Evolutionary conservation across 2,329 filamentous ascomycete species (phyloP).

Genomic region (Fusarium buharicum): DNA sequence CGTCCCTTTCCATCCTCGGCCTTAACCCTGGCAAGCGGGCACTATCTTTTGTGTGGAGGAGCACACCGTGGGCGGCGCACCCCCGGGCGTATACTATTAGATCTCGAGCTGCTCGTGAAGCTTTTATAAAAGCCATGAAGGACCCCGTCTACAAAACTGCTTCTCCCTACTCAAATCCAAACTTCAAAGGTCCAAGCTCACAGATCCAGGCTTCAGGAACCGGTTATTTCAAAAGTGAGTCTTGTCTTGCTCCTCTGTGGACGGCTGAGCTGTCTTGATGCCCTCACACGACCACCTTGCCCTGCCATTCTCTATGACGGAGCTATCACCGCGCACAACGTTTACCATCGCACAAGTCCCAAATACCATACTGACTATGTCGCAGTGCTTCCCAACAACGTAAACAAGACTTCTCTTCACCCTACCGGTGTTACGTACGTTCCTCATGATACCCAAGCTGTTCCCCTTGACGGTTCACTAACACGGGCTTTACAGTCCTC

Average conservation of each 20-base stretch:
- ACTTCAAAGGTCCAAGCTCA: conserved; percentile 54
- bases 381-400: conserved; percentile 66
- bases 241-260: conserved; percentile 13
- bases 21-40: conserved; percentile 43
- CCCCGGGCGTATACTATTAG: conserved; percentile 38
- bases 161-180: conserved; percentile 54
- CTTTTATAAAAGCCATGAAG: conserved; percentile 55
- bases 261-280: conserved; percentile 16
- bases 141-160: conserved; percentile 53
- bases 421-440: conserved; percentile 90
- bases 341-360: conserved; percentile 13
- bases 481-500: conserved; percentile 67
- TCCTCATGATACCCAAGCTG: conserved; percentile 23
- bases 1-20: conserved; percentile 45
- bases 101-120: conserved; percentile 45
- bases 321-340: conserved; percentile 8
- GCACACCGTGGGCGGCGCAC: conserved; percentile 41
- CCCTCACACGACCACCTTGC: conserved; percentile 22
- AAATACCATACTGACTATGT: conserved; percentile 34
- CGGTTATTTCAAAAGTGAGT: conserved; percentile 58
- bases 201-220: conserved; percentile 52
- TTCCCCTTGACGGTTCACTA: conserved; percentile 38
- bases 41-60: conserved; percentile 45
- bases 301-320: conserved; percentile 8
- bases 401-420: conserved; percentile 95